Conservation (phyloP, 768 basidiomycete genomes). For the Psilocybe azurescens region DNA sequence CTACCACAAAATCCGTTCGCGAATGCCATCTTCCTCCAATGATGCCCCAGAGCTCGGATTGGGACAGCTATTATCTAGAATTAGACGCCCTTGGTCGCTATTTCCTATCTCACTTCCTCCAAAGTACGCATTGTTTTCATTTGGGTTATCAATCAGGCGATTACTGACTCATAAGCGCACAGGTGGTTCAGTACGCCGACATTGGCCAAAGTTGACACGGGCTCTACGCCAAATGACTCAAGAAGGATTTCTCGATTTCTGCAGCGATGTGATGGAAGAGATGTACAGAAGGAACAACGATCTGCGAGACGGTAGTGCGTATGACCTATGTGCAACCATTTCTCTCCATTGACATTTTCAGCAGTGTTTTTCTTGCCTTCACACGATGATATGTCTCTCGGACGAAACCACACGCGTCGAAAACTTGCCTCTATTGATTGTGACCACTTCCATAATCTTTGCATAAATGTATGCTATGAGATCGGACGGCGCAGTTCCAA, state of each 20-base stretch:
- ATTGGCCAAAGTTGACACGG: conserved; percentile 16
- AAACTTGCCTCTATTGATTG: conserved; percentile 13
- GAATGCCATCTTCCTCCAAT: neutral
- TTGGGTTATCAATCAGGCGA: too few relatives aligned
- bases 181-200: neutral
- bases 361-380: conserved; percentile 13
- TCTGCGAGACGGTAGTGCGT: conserved; percentile 18
- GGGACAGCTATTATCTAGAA: conserved; percentile 16
- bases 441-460: conserved; percentile 11
- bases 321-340: neutral
- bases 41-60: neutral
- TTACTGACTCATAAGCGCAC: too few relatives aligned
- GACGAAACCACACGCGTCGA: conserved; percentile 15
- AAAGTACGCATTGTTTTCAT: neutral
- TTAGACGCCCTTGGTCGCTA: conserved; percentile 16
- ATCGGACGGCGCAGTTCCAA: conserved; percentile 9
- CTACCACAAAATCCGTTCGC: neutral
- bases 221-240: conserved; percentile 16
- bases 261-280: conserved; percentile 19
- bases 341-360: neutral
- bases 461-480: conserved; percentile 13
- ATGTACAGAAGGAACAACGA: conserved; percentile 20
- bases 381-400: conserved; percentile 10
- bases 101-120: conserved; percentile 13
- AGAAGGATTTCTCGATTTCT: conserved; percentile 14